Conservation (phyloP, 139 green algal genomes). For the Eudorina sp. region DNA sequence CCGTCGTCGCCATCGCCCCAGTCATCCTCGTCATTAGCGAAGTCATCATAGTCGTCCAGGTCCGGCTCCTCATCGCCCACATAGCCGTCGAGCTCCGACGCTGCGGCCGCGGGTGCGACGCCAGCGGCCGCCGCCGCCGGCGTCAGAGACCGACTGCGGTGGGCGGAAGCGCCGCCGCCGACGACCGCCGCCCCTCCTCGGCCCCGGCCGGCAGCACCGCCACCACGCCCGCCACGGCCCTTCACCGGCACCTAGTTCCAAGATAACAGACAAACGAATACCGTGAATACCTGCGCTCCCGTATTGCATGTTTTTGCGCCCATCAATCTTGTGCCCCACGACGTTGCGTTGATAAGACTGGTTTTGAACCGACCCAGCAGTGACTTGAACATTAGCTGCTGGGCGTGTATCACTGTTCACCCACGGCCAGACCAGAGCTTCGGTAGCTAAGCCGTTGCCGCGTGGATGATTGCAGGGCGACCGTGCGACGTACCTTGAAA, state of each 20-base stretch:
- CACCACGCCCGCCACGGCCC: constrained; percentile 18
- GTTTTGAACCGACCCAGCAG: too few species aligned
- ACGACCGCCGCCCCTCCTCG: background rate
- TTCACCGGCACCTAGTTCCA: background rate
- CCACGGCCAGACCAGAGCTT: too few species aligned
- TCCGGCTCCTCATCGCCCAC: constrained; percentile 42
- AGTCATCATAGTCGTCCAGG: constrained; percentile 21
- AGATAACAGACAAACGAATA: too few species aligned
- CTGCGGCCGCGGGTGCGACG: background rate
- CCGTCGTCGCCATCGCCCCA: constrained; percentile 14
- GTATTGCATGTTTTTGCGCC: too few species aligned
- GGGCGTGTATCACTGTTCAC: too few species aligned
- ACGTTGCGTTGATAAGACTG: too few species aligned
- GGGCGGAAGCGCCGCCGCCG: background rate
- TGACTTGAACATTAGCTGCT: too few species aligned
- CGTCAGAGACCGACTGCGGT: constrained; percentile 29
- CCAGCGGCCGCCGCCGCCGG: background rate
- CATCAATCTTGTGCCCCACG: too few species aligned
- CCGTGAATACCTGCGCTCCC: too few species aligned
- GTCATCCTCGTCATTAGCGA: background rate
- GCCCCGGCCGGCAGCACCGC: background rate
- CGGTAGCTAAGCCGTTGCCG: too few species aligned
- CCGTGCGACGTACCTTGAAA: constrained; percentile 28
- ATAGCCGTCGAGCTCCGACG: constrained; percentile 25
- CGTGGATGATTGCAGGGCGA: too few species aligned